Base-by-base conservation (phyloP, 257 asterid genomes). In the Jacaranda mimosifolia region DNA sequence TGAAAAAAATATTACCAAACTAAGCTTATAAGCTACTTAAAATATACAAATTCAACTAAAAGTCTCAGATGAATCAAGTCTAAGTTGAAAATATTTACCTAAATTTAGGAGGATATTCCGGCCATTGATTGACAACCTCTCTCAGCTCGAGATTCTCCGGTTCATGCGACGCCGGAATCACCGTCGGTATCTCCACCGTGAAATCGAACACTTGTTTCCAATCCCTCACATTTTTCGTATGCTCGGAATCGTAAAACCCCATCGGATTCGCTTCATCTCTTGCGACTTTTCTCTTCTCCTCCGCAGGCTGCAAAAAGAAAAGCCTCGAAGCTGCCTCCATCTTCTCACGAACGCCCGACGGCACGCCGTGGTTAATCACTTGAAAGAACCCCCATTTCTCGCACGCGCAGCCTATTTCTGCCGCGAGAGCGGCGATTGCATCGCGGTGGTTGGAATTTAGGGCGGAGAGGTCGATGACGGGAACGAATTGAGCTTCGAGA, bases 371-470 rank as follows among this genome's bases (percentile, higher is more conserved):
- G 67, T 85, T 81, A 42, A 87, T 83, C 71, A 87, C 88, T 76
- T 89, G 93, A 75, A 89, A 86, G 77, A 89, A 3, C 83, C 93
- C 91, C 89, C 73, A 89, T 0, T 85, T 71, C 74, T 74, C 66
- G 66, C 88, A 82, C 18, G 92, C 92, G 43, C 77, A 81, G 15
- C 85, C 82, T 18, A 87, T 63, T 57, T 86, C 80, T 0, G 77
- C 66, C 17, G 82, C 79, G 32, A 85, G 78, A 39, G 63, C 63
- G 8, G 62, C 53, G n/a, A 83, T 19, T 6, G 59, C 81, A 7
- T 64, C 52, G 15, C 45, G 5, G 12, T 65, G 52, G 14, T 60
- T 39, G 63, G 76, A 62, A 52, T 65, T 84, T 3, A 77, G 64
- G 14, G 43, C 53, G 3, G 88, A 85, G 17, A 89, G 91, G 62